Conservation (phyloP, 208 protist species). For the Acanthamoeba sp. region DNA sequence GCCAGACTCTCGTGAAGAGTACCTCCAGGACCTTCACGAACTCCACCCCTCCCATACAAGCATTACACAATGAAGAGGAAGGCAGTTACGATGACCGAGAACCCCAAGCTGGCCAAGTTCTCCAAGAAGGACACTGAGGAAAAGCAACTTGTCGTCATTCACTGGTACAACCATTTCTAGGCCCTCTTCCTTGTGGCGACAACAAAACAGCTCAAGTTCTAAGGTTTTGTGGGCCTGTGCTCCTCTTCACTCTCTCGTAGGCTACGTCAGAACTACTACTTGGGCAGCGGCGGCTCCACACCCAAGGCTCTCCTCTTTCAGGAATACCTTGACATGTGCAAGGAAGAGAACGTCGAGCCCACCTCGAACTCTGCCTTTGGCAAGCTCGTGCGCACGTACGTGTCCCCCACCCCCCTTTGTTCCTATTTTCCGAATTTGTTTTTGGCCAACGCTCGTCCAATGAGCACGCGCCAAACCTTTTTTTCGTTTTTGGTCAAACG, state of each 20-base stretch:
- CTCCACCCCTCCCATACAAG: neutral
- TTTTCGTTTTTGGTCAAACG: no score
- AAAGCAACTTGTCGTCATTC: conserved; percentile 27
- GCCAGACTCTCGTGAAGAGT: no score
- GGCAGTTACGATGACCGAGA: neutral
- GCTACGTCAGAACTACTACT: conserved; percentile 37
- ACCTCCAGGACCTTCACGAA: neutral
- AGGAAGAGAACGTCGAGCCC: conserved; percentile 20
- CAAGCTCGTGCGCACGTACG: conserved; percentile 60
- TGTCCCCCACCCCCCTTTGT: neutral
- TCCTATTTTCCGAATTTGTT: neutral
- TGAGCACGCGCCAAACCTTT: neutral
- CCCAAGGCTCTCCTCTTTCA: conserved; percentile 38
- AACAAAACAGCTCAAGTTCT: no score
- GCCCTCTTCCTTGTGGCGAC: neutral
- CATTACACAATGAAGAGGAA: conserved; percentile 33
- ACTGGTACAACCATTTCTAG: conserved; percentile 38
- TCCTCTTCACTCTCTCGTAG: neutral
- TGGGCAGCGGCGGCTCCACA: neutral
- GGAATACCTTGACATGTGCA: conserved; percentile 46
- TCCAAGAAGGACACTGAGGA: conserved; percentile 23
- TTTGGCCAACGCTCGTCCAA: neutral
- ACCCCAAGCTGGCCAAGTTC: neutral
- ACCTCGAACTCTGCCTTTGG: conserved; percentile 56
- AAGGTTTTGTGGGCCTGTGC: no score